Evolutionary conservation across 2,329 filamentous ascomycete genomes (phyloP).

Genomic region (Alternaria gaisen): DNA sequence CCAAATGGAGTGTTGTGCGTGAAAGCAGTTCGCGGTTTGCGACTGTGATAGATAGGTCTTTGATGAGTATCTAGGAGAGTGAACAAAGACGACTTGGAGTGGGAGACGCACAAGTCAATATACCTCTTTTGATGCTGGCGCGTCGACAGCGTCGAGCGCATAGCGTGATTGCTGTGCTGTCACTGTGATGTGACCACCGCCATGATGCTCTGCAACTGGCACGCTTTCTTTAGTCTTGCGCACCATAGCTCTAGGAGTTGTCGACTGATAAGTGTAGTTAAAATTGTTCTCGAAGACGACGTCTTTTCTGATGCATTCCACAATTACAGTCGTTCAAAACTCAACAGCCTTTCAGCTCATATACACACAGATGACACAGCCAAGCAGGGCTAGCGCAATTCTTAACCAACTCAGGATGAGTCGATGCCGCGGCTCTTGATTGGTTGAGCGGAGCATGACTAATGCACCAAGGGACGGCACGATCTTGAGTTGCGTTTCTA

Average conservation of each 20-base stretch:
- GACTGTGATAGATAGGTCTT: constrained; percentile 76
- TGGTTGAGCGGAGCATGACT: constrained; percentile 4
- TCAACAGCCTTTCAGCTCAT: background rate
- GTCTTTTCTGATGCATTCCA: background rate
- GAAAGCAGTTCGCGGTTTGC: constrained; percentile 70
- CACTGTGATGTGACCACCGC: constrained; percentile 42
- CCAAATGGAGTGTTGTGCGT: constrained; percentile 74
- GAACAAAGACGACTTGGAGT: background rate
- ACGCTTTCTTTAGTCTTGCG: constrained; percentile 37
- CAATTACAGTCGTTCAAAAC: background rate
- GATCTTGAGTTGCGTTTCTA: background rate
- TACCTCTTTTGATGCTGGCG: constrained; percentile 51
- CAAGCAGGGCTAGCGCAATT: constrained; percentile 2
- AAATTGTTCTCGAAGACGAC: background rate
- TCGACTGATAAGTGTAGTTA: background rate
- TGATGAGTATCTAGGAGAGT: constrained; percentile 58
- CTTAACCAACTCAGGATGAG: constrained; percentile 21
- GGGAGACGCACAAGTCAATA: background rate
- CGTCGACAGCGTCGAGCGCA: constrained; percentile 50
- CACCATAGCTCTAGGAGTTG: constrained; percentile 33
- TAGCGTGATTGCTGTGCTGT: constrained; percentile 52
- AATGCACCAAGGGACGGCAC: background rate
- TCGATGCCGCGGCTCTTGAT: constrained; percentile 20
- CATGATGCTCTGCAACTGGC: constrained; percentile 27
- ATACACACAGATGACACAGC: background rate